Percentiles rank a stretch among this genome's conserved stretches.
Conservation (phyloP, 2,329 filamentous ascomycete species). For the Colletotrichum theobromicola region DNA sequence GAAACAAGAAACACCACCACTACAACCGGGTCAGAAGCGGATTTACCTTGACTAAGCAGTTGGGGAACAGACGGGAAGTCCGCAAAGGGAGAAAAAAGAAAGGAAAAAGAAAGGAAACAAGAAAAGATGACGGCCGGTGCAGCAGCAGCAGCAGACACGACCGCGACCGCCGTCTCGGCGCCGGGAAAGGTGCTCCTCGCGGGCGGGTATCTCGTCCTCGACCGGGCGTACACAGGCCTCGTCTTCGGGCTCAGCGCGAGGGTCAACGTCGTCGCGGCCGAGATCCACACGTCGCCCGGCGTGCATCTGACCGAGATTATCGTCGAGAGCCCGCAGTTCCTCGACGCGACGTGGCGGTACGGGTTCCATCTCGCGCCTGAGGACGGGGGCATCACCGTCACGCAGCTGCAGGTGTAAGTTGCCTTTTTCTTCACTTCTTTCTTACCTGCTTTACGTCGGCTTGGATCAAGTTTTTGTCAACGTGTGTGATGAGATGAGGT, state of each 20-base stretch:
- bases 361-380: slow-evolving; percentile 73
- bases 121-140: slow-evolving; percentile 8
- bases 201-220: slow-evolving; percentile 93
- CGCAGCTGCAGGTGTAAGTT: slow-evolving; percentile 79
- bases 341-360: slow-evolving; percentile 87
- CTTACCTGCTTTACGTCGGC: not conserved
- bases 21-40: not conserved
- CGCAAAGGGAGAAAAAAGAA: too few species aligned
- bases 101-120: not conserved
- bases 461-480: not conserved
- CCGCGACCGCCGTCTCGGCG: slow-evolving; percentile 74
- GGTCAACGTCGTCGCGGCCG: slow-evolving; percentile 67
- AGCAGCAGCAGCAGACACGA: slow-evolving; percentile 40
- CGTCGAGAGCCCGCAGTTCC: slow-evolving; percentile 91
- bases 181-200: slow-evolving; percentile 96
- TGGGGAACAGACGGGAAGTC: not conserved
- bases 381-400: slow-evolving; percentile 80
- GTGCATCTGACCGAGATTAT: slow-evolving; percentile 75
- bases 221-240: slow-evolving; percentile 81
- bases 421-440: slow-evolving; percentile 10
- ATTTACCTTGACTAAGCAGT: not conserved
- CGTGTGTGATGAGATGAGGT: not conserved
- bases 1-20: not conserved
- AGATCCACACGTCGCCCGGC: slow-evolving; percentile 60
- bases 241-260: slow-evolving; percentile 72